Evolutionary conservation across 352 stramenopile species (phyloP).

Genomic region (Lagenidium giganteum): DNA sequence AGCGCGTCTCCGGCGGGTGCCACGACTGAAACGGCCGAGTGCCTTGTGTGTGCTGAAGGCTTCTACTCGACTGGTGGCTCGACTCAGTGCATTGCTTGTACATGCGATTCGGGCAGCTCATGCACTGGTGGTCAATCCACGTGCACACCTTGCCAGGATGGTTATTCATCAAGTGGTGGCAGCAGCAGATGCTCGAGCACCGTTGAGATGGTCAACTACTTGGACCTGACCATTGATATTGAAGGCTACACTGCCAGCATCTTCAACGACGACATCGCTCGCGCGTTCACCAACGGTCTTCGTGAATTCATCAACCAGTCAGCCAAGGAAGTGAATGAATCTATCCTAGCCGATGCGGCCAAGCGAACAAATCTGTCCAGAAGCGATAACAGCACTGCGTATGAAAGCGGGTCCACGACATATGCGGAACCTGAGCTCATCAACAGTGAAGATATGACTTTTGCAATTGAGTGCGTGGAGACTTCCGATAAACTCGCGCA

Average conservation of each 20-base stretch:
- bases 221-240: slow-evolving; percentile 31
- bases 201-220: slow-evolving; percentile 20
- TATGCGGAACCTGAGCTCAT: too few relatives aligned
- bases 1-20: slow-evolving; percentile 25
- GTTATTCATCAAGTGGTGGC: slow-evolving; percentile 16
- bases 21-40: slow-evolving; percentile 18
- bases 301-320: slow-evolving; percentile 28
- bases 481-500: slow-evolving; percentile 19
- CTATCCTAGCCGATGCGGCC: not conserved
- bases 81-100: slow-evolving; percentile 37
- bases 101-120: slow-evolving; percentile 22
- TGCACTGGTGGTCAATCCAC: slow-evolving; percentile 24
- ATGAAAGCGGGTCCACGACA: too few relatives aligned
- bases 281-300: slow-evolving; percentile 25
- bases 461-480: slow-evolving; percentile 28
- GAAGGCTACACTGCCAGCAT: slow-evolving; percentile 40
- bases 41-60: slow-evolving; percentile 31
- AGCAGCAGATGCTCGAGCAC: slow-evolving; percentile 27
- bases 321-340: slow-evolving; percentile 3
- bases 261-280: slow-evolving; percentile 30
- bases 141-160: slow-evolving; percentile 22
- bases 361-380: too few relatives aligned
- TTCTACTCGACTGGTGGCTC: slow-evolving; percentile 44
- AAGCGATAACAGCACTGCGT: too few relatives aligned
- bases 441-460: too few relatives aligned